Base-by-base conservation (phyloP, 2,329 filamentous ascomycete species). In the Arthrobotrys entomopaga region DNA sequence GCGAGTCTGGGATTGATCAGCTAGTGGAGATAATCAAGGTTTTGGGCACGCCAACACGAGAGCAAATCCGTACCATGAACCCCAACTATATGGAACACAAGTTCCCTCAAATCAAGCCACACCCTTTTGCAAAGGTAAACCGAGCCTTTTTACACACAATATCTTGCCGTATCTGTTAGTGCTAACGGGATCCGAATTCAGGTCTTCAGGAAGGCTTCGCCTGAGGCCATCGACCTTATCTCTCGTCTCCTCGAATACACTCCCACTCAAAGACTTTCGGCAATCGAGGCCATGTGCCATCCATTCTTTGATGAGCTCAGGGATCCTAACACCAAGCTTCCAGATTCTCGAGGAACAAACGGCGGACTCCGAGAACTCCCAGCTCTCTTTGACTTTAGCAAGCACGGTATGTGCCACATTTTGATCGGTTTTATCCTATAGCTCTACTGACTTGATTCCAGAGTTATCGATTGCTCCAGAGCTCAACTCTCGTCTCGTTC, bases 41-140 rank as follows among this genome's bases (percentile, higher is more conserved):
- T 61, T 85, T 99, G 75, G 95, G 95, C 73, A 99, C 95, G 16
- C 95, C 95, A 16, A 98, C 95, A 40, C 88, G 95, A 77, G 95
- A 99, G 82, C 95, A 99, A 83, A 99, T 99, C 80, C 91, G 95
- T 79, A 99, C 95, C 77, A 99, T 99, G 95, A 99, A 99, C 83
- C 95, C 95, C 72, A 99, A 99, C 83, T 99, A 99, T 84, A 99
- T 99, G 95, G 95, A 99, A 84, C 95, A 99, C 85, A 98, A 98
- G 85, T 99, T 99, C 83, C 95, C 95, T 54, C 95, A 99, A 83
- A 99, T 99, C 85, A 99, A 99, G 86, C 95, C 95, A 70, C 95
- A 99, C 81, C 95, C 95, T 26, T 99, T 99, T 86, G 96, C 91
- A 84, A 98, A 98, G 87, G 87, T 89, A 81, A 38, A 11, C 26